Evolutionary conservation across 345 rosid species (phyloP), one percentile per base, ranked within the genome.

Genomic region (Pistacia vera): DNA sequence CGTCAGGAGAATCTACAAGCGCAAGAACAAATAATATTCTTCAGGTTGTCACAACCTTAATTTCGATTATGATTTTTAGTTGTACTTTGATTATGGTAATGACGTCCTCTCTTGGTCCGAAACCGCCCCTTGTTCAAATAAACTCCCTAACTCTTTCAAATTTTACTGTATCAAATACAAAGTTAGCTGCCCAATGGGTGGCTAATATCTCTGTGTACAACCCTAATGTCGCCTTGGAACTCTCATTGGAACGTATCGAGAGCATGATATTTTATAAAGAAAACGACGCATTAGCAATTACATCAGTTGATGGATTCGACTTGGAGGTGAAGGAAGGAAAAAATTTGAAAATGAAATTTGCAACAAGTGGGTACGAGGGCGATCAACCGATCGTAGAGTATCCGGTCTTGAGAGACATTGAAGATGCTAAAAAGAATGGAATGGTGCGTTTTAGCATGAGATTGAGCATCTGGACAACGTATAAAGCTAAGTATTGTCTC

Each of bases 141-240:
- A 71, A 79, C 11, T 54, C 70, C 14, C 66, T 85, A 18, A 22
- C 66, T 6, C 49, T 82, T 1, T 73, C 79, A 1, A 68, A 78
- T 13, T 78, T 85, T 69, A 67, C 77, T 49, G 59, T 63, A 52
- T 49, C 78, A 1, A 30, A 63, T 9, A 18, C 75, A 18, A 51
- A 41, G n/a, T 59, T 82, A 13, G 18, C 74, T 4, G 84, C 74
- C 14, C 35, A n/a, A 5, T 80, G 80, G 82, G 72, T 55, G 1
- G 75, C 77, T 6, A 70, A 70, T 44, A 5, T 85, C 55, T 65
- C 84, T 11, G 57, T 81, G 2, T 16, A 5, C 14, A 85, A 80
- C 75, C 80, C 80, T 3, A 82, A 78, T 30, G 4, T 64, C 10
- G 78, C 70, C 18, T 9, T 74, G 44, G 63, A 55, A 22, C 16